Evolutionary conservation across 2,329 filamentous ascomycete genomes (phyloP).

Genomic region (Colletotrichum orchidophilum): DNA sequence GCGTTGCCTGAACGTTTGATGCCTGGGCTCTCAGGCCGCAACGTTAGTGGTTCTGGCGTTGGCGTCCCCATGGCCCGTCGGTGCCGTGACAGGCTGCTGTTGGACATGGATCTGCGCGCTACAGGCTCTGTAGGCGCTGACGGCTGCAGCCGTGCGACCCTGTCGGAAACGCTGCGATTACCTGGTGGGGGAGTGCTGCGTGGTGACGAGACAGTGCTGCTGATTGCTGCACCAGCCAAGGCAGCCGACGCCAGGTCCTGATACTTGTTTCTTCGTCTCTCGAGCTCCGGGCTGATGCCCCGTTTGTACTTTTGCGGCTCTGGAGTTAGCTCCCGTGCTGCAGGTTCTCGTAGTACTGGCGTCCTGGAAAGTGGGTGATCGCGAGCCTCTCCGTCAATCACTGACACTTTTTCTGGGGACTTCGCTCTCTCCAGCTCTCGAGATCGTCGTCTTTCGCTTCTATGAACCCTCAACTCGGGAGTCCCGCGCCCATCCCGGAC

Average conservation of each 20-base stretch:
- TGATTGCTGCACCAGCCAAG: slow-evolving; percentile 33
- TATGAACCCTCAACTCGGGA: slow-evolving; percentile 24
- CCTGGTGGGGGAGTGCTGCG: slow-evolving; percentile 34
- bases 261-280: slow-evolving; percentile 39
- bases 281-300: slow-evolving; percentile 32
- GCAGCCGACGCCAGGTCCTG: slow-evolving; percentile 43
- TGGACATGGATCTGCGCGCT: slow-evolving; percentile 59
- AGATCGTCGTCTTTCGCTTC: slow-evolving; percentile 36
- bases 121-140: slow-evolving; percentile 35
- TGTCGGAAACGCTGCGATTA: slow-evolving; percentile 50
- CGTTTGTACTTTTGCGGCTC: slow-evolving; percentile 55
- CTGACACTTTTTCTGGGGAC: slow-evolving; percentile 37
- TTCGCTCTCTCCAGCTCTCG: slow-evolving; percentile 24
- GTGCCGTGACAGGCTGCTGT: slow-evolving; percentile 61
- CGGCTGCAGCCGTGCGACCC: slow-evolving; percentile 35
- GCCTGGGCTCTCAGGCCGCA: slow-evolving; percentile 72
- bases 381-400: slow-evolving; percentile 30
- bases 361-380: slow-evolving; percentile 47
- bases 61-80: slow-evolving; percentile 38
- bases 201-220: slow-evolving; percentile 14
- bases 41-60: slow-evolving; percentile 63
- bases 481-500: slow-evolving; percentile 36
- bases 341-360: slow-evolving; percentile 52
- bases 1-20: slow-evolving; percentile 60
- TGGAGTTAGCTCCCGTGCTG: slow-evolving; percentile 44